Evolutionary conservation across 2,329 filamentous ascomycete species (phyloP), one percentile per base, ranked within the genome.

Genomic region (Cladosporium sp.): DNA sequence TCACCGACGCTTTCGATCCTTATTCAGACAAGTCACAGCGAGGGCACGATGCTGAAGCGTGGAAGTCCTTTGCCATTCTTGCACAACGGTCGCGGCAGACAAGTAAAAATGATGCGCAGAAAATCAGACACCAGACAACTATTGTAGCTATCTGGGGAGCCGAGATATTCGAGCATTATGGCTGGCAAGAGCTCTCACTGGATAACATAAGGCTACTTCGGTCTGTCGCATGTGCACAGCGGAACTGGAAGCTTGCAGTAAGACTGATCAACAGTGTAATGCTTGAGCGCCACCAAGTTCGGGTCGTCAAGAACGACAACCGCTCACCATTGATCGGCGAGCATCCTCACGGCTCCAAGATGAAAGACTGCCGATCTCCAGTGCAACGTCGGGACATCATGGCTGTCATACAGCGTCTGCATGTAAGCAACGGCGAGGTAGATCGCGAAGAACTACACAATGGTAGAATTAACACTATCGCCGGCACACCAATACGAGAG

Each of bases 141-240:
- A 19, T 51, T 20, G 50, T 51, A n/a, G 34, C 50, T 20, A 51
- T 51, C 50, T 51, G 20, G 50, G 50, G 50, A 38, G 36, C 9
- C 2, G 50, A 38, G 15, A 28, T 51, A 20, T 51, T 51, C 50
- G 36, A 38, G n/a, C 50, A 51, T 39, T 51, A 51, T 51, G 50
- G 50, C 50, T 51, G 50, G 50, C 50, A 28, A n/a, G 15, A 37
- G 17, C 47, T 51, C 15, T 37, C 47, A 20, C 47, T 51, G 30
- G 47, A 51, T 11, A 36, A 34, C 47, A 51, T n/a, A 34, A 51
- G 47, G 30, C 17, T 36, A 28, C 47, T 51, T n/a, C 47, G 30
- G n/a, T 36, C 28, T 37, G 47, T 51, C 28, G 47, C 47, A 51
- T 51, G 30, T 37, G n/a, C 8, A 51, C 47, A 19, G 34, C 47